Base-by-base conservation (phyloP, 257 asterid species). In the Paulownia fortunei region DNA sequence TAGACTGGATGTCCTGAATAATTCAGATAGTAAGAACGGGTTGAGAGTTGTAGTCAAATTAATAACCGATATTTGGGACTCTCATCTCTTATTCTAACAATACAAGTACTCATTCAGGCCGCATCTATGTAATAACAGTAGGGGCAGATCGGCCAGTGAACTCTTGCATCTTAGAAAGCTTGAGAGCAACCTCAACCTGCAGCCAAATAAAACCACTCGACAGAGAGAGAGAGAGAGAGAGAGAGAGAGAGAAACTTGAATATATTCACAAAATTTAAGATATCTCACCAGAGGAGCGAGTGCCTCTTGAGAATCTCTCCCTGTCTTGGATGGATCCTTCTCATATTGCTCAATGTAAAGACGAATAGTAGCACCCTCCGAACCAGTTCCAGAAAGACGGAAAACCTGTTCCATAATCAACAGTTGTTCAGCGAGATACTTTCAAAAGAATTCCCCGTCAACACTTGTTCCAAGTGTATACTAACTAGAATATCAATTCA, bases 301-400 rank as follows among this genome's bases (percentile, higher is more conserved):
- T 27, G 99, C 97, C 1, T 93, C 96, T 41, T 79, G 84, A 52
- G 98, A 93, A 21, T 93, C 99, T 82, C 92, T 84, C 51, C 98
- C 97, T 16, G 54, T 95, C 87, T 93, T 95, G 70, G 92, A 86
- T 32, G 99, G 51, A 79, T 90, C 97, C 78, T 88, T 90, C 88
- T 91, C 98, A 23, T 93, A 95, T 76, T 95, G 99, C 85, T 95
- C 98, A 18, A 95, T 90, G 84, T 95, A 95, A 58, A 95, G 91
- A 75, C 99, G 98, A 78, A 95, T 93, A 4, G 99, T 95, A 8
- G 99, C 99, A 44, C 97, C 99, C 83, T 90, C 99, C 9, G 99
- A 95, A 19, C 99, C 99, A 77, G 99, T 95, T 82, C 99, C 98
- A 76, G 99, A 95, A 24, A 95, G 99, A 65, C 98, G 97, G 96